Evolutionary conservation across 345 rosid species (phyloP).

Genomic region (Melaleuca quinquenervia): DNA sequence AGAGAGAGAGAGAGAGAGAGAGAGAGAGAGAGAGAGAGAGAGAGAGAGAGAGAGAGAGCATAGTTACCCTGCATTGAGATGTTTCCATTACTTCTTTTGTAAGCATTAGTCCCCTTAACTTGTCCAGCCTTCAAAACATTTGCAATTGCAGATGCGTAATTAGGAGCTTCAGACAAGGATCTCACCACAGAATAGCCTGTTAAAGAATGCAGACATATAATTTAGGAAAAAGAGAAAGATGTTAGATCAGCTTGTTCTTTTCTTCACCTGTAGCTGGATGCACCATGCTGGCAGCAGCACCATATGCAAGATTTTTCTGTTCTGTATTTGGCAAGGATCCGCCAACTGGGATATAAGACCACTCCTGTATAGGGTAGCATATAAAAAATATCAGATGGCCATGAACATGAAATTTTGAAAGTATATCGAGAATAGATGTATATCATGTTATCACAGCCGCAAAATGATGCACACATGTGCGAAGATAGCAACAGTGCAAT

Average conservation of each 20-base stretch:
- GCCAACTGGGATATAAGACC: slow-evolving; percentile 98
- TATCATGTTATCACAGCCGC: not conserved
- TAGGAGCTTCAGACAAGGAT: slow-evolving; percentile 93
- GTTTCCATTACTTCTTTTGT: slow-evolving; percentile 19
- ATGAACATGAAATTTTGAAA: not conserved
- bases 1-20: not conserved
- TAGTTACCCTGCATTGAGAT: slow-evolving; percentile 78
- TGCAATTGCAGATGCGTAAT: slow-evolving; percentile 78
- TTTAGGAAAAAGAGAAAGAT: not conserved
- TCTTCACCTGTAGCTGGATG: slow-evolving; percentile 86
- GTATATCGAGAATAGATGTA: not conserved
- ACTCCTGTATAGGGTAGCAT: slow-evolving; percentile 46
- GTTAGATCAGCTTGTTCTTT: not conserved
- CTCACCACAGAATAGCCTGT: slow-evolving; percentile 94
- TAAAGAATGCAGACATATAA: not conserved
- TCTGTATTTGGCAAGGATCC: slow-evolving; percentile 91
- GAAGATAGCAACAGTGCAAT: not conserved
- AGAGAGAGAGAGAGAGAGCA: not conserved
- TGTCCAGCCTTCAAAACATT: slow-evolving; percentile 37
- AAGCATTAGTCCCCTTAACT: slow-evolving; percentile 15
- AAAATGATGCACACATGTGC: not conserved
- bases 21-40: not conserved
- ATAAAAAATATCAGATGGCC: not conserved
- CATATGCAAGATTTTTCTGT: slow-evolving; percentile 88
- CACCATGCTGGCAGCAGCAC: slow-evolving; percentile 98